These are phyloP conservation scores for Moringa oleifera DNA, from an alignment of 345 rosid species.

Conservation along the genomic window DNA sequence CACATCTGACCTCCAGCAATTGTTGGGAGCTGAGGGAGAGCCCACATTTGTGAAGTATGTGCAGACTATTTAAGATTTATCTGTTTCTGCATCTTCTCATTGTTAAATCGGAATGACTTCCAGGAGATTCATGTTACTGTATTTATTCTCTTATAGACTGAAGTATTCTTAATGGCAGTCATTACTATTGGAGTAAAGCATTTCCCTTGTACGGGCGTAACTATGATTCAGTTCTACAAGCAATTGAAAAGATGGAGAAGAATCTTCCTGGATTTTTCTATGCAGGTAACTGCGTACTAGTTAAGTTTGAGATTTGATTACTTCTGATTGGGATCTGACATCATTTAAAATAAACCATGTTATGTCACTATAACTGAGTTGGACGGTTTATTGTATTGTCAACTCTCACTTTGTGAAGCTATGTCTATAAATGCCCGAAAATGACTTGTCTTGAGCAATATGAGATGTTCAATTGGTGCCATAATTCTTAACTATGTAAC, in stretches of 20 bases:
- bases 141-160: conserved; percentile 4
- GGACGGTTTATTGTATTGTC: too few relatives aligned
- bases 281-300: conserved; percentile 53
- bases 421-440: too few relatives aligned
- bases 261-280: conserved; percentile 91
- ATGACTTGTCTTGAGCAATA: neutral
- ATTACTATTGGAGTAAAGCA: conserved; percentile 83
- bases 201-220: conserved; percentile 73
- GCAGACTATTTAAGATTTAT: neutral
- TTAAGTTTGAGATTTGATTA: neutral
- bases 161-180: conserved; percentile 44
- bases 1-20: conserved; percentile 71
- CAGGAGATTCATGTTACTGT: conserved; percentile 5
- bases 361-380: neutral
- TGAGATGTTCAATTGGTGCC: neutral
- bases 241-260: conserved; percentile 70
- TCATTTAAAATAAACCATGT: neutral
- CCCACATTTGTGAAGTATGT: conserved; percentile 75
- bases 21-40: conserved; percentile 89
- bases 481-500: neutral
- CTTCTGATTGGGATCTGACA: neutral
- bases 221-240: conserved; percentile 62
- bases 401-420: too few relatives aligned
- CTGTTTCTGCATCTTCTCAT: neutral
- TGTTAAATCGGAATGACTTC: neutral